Conservation (phyloP, 208 protist genomes). For the Blastocrithidia nonstop region DNA sequence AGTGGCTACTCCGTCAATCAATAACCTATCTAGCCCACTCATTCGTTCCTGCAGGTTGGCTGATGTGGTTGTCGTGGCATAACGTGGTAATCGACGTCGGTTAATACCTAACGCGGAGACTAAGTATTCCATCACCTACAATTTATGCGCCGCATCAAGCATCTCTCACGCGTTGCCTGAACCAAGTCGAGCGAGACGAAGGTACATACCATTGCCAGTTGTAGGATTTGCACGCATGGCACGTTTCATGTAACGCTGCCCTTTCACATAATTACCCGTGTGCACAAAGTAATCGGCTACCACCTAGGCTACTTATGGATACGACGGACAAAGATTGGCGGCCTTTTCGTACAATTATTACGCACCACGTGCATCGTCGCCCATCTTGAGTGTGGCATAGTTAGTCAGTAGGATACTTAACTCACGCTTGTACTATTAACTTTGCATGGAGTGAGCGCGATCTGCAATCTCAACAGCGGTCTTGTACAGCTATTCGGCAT, state of each 20-base stretch:
- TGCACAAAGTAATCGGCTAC: conserved; percentile 53
- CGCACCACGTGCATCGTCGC: conserved; percentile 9
- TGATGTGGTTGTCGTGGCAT: not conserved
- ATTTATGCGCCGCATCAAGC: conserved; percentile 11
- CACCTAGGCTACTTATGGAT: conserved; percentile 38
- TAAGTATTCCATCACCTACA: conserved; percentile 44
- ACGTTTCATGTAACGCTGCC: conserved; percentile 29
- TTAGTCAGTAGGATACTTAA: conserved; percentile 58
- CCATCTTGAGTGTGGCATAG: conserved; percentile 47
- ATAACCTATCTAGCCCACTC: conserved; percentile 10
- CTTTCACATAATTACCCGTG: conserved; percentile 37
- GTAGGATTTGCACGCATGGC: conserved; percentile 11
- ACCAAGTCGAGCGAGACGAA: conserved; percentile 21
- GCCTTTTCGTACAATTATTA: conserved; percentile 41
- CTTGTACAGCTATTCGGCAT: conserved; percentile 57
- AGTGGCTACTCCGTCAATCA: conserved; percentile 33
- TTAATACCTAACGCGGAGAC: conserved; percentile 22
- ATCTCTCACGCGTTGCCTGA: conserved; percentile 26
- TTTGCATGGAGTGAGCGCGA: conserved; percentile 3
- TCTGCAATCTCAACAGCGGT: conserved; percentile 27
- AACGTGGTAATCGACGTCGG: not conserved
- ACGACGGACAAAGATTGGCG: conserved; percentile 18
- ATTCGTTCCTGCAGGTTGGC: conserved; percentile 2
- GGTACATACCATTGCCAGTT: conserved; percentile 14
- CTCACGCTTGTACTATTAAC: conserved; percentile 23